These are phyloP conservation scores for Nicotiana tabacum DNA, from an alignment of 257 asterid genomes.

Conservation along the genomic window DNA sequence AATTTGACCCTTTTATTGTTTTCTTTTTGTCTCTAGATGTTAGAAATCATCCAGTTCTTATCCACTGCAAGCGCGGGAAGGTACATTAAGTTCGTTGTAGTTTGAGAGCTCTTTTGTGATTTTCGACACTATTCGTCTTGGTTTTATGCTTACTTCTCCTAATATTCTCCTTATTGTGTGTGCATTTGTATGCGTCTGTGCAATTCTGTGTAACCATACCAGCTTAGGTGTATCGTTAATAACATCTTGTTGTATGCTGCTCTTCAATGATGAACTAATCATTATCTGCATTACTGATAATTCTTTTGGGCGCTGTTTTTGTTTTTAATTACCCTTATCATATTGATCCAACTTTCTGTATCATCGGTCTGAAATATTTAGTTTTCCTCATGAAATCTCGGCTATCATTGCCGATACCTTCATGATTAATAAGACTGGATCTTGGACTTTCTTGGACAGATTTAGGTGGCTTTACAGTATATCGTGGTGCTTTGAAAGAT, in stretches of 20 bases:
- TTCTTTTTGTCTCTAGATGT: conserved; percentile 25
- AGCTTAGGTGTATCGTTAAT: neutral
- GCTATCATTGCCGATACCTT: neutral
- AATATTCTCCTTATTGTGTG: neutral
- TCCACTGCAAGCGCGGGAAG: conserved; percentile 45
- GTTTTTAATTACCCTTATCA: neutral
- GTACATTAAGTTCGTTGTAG: conserved; percentile 7
- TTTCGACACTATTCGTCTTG: too few relatives aligned
- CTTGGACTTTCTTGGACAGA: neutral
- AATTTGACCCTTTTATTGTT: neutral
- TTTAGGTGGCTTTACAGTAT: too few relatives aligned
- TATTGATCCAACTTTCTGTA: neutral
- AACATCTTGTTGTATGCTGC: neutral
- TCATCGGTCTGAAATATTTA: neutral
- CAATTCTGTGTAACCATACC: neutral
- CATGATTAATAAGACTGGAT: neutral
- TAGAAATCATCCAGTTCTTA: conserved; percentile 40
- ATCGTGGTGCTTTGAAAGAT: too few relatives aligned
- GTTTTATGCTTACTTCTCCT: neutral
- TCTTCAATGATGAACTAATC: neutral
- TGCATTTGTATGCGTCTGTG: neutral
- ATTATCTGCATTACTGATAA: neutral
- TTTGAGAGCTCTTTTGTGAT: too few relatives aligned
- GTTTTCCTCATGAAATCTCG: neutral
- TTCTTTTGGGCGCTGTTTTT: neutral